Conservation (phyloP, 768 basidiomycete genomes). For the Termitomyces sp. region DNA sequence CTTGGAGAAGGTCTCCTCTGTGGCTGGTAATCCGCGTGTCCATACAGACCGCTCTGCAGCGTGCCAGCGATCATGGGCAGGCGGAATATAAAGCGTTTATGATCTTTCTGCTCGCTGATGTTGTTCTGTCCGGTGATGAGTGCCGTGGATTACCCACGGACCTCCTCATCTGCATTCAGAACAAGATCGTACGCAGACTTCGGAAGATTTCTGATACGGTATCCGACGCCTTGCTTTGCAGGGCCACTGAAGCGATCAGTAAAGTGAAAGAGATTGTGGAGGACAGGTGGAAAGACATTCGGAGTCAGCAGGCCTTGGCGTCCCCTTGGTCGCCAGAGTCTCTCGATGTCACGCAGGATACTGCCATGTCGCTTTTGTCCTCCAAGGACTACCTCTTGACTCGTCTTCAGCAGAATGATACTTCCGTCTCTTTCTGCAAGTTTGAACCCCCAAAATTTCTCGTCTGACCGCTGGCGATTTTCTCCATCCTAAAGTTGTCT, state of each 20-base stretch:
- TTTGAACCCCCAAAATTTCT: conserved; percentile 14
- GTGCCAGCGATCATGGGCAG: conserved; percentile 2
- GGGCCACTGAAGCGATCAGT: conserved; percentile 15
- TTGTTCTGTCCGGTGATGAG: conserved; percentile 18
- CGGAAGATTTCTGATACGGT: conserved; percentile 28
- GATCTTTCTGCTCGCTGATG: conserved; percentile 28
- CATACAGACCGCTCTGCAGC: conserved; percentile 30
- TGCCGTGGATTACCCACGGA: conserved; percentile 23
- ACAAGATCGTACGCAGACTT: conserved; percentile 32
- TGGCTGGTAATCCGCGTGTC: conserved; percentile 47
- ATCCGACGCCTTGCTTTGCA: conserved; percentile 13
- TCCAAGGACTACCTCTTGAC: conserved; percentile 22
- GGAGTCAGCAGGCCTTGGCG: conserved; percentile 16
- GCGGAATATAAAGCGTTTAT: conserved; percentile 43
- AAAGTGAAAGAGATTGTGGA: conserved; percentile 20
- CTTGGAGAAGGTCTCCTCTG: conserved; percentile 44
- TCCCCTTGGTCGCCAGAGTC: conserved; percentile 17
- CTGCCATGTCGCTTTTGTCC: conserved; percentile 23
- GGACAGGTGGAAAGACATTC: conserved; percentile 27
- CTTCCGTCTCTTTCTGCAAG: background rate
- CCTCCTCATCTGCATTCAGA: conserved; percentile 27
- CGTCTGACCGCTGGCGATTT: conserved; percentile 15
- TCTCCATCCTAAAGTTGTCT: background rate
- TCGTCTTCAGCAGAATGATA: conserved; percentile 3
- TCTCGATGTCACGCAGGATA: conserved; percentile 24